A percentile compares a stretch with the other conserved stretches of the same genome.
Evolutionary conservation across 306 rosid species (phyloP).

Genomic region (Fragaria ananassa): DNA sequence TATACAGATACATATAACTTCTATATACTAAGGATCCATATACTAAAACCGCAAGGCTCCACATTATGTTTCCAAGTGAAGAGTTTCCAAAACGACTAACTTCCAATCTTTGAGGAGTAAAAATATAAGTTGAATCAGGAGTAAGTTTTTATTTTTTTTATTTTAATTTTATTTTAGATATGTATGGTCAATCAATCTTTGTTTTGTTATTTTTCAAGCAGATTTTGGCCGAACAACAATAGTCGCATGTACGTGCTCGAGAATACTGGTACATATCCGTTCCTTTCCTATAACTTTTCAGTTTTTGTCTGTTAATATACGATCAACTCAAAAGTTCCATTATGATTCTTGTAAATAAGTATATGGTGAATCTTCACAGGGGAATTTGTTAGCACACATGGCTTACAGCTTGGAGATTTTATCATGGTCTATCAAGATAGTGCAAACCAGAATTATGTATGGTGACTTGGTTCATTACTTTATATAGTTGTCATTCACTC

Average conservation of each 20-base stretch:
- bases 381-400: conserved; percentile 72
- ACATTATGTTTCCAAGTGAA: neutral
- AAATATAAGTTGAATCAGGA: neutral
- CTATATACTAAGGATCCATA: neutral
- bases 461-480: neutral
- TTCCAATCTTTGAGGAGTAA: neutral
- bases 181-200: neutral
- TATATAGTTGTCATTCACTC: neutral
- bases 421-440: conserved; percentile 65
- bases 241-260: conserved; percentile 98
- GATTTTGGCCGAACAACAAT: conserved; percentile 97
- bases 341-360: neutral
- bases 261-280: conserved; percentile 64
- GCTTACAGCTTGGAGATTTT: conserved; percentile 68
- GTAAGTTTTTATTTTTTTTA: no score
- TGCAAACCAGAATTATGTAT: conserved; percentile 62
- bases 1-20: neutral
- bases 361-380: conserved; percentile 40
- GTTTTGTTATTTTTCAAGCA: conserved; percentile 22
- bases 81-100: neutral
- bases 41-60: neutral
- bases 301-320: neutral
- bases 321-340: neutral
- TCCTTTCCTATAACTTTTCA: neutral
- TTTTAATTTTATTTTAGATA: neutral